Conservation (phyloP, 2,329 filamentous ascomycete genomes). For the Ceratocystiopsis minuta region DNA sequence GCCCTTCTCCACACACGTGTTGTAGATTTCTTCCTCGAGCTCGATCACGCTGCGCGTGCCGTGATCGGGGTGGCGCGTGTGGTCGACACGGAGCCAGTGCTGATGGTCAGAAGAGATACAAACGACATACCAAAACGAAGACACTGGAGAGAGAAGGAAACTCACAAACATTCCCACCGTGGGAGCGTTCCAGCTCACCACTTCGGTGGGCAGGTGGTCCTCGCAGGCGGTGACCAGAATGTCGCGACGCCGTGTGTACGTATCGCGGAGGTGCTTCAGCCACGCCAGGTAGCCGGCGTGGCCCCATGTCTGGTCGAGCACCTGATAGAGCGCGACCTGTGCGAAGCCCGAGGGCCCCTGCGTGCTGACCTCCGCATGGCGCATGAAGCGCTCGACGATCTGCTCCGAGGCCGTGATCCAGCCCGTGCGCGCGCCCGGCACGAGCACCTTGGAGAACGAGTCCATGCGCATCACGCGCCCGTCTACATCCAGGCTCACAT, state of each 20-base stretch:
- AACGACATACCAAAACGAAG: background rate
- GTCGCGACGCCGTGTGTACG: constrained; percentile 69
- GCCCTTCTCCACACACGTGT: constrained; percentile 53
- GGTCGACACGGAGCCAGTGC: constrained; percentile 59
- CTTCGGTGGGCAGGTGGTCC: constrained; percentile 50
- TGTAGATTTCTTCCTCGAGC: constrained; percentile 77
- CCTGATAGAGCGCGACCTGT: constrained; percentile 69
- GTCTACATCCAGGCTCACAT: constrained; percentile 65
- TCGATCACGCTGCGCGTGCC: constrained; percentile 34
- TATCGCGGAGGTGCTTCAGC: constrained; percentile 62
- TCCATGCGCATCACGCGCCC: constrained; percentile 82
- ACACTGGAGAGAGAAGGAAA: constrained; percentile 11
- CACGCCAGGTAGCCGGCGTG: constrained; percentile 79
- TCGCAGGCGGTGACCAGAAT: constrained; percentile 66
- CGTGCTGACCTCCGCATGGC: constrained; percentile 65
- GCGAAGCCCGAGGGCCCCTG: constrained; percentile 76
- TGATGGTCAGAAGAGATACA: constrained; percentile 12
- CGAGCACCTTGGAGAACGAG: constrained; percentile 81
- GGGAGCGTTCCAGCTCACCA: constrained; percentile 66
- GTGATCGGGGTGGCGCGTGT: constrained; percentile 44
- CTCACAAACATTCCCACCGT: constrained; percentile 87
- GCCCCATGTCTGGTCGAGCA: constrained; percentile 75
- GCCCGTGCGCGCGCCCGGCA: constrained; percentile 63
- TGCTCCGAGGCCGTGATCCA: constrained; percentile 84
- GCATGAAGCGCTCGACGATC: constrained; percentile 64